phyloP scores from a whole-genome alignment of 805 yeast species.

The Kodamaea leandrae region DNA sequence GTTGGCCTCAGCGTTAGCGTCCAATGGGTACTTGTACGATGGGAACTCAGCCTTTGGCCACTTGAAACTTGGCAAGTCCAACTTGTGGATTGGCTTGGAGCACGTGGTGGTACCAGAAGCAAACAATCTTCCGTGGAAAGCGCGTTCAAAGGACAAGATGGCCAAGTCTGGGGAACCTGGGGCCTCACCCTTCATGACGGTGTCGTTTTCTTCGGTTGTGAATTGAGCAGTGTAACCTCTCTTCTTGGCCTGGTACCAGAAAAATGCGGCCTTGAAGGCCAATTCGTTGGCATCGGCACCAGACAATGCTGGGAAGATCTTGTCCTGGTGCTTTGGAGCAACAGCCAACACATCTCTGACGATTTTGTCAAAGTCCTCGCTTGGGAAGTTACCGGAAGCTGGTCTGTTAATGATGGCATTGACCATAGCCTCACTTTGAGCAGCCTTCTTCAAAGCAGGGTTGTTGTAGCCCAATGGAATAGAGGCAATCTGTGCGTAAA shows the following conservation, averaged over 20 bases:
- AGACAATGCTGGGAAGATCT: conserved; percentile 76
- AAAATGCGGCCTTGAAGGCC: conserved; percentile 86
- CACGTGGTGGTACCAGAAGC: conserved; percentile 90
- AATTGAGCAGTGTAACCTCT: conserved; percentile 65
- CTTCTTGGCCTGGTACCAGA: conserved; percentile 67
- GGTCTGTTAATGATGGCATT: conserved; percentile 80
- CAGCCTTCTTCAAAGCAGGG: conserved; percentile 68
- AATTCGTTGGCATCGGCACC: conserved; percentile 90
- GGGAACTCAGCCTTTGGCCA: conserved; percentile 99
- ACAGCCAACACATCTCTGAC: conserved; percentile 48
- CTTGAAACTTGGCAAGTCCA: conserved; percentile 87
- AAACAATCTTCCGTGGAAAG: conserved; percentile 94
- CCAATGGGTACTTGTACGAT: conserved; percentile 78
- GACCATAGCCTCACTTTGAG: conserved; percentile 66
- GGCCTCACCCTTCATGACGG: conserved; percentile 76
- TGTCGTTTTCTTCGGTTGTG: conserved; percentile 61
- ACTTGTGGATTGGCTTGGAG: conserved; percentile 92
- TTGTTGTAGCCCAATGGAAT: conserved; percentile 84
- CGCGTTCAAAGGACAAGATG: conserved; percentile 78
- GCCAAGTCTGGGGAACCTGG: conserved; percentile 92
- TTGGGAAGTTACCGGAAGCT: conserved; percentile 59
- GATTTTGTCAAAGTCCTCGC: conserved; percentile 62
- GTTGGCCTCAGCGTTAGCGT: conserved; percentile 60
- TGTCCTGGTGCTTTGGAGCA: conserved; percentile 76
- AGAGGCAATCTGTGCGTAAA: conserved; percentile 82